Conservation (phyloP, 305 asterid genomes). For the Nicotiana rustica region DNA sequence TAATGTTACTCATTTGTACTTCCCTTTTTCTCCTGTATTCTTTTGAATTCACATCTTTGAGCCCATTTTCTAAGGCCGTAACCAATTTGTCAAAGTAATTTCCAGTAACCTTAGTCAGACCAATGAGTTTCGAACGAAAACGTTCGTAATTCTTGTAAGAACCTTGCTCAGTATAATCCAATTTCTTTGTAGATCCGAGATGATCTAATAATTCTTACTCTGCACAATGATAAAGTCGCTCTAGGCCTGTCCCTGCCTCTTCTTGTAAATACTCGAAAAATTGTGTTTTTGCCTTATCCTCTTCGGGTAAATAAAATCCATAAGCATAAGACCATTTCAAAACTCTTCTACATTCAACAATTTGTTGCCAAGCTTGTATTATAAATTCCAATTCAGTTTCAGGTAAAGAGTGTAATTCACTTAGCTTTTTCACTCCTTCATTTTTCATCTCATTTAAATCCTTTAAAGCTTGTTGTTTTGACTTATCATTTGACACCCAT, state of each 20-base stretch:
- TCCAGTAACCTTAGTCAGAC: conserved; percentile 18
- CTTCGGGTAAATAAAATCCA: conserved; percentile 28
- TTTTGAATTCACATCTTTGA: conserved; percentile 21
- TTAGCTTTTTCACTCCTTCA: conserved; percentile 19
- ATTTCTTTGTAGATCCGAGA: background rate
- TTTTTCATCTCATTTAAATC: conserved; percentile 31
- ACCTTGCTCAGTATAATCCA: background rate
- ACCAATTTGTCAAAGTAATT: conserved; percentile 37
- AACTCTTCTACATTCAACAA: conserved; percentile 32
- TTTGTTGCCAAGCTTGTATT: conserved; percentile 33
- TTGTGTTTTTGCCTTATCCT: background rate
- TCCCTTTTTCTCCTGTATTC: background rate
- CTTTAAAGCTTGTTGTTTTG: conserved; percentile 31
- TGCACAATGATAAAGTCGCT: conserved; percentile 35
- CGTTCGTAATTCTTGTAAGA: conserved; percentile 8
- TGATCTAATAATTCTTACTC: conserved; percentile 31
- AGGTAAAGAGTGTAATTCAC: conserved; percentile 13
- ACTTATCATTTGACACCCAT: conserved; percentile 37
- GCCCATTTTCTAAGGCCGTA: conserved; percentile 38
- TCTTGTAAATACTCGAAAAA: conserved; percentile 33
- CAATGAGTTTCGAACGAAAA: conserved; percentile 11
- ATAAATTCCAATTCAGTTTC: conserved; percentile 27
- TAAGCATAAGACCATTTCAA: conserved; percentile 34
- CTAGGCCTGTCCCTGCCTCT: conserved; percentile 35
- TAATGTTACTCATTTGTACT: background rate